Evolutionary conservation across 2,329 filamentous ascomycete genomes (phyloP).

Genomic region (Polychaeton citri): DNA sequence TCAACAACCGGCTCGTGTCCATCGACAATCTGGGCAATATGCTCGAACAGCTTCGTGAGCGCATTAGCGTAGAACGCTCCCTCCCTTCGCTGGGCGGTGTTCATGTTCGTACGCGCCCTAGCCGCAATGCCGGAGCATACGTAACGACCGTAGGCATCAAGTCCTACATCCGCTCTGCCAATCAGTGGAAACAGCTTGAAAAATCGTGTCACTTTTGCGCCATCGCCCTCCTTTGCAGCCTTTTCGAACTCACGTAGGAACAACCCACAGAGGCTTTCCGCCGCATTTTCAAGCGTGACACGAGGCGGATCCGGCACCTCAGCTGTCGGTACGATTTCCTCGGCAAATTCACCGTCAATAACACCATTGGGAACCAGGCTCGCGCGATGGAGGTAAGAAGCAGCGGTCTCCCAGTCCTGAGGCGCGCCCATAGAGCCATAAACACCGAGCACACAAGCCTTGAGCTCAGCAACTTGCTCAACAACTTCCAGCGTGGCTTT

Average conservation of each 20-base stretch:
- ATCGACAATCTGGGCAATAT: slow-evolving; percentile 93
- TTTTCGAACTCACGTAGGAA: slow-evolving; percentile 94
- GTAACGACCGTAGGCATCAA: slow-evolving; percentile 92
- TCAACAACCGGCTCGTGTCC: slow-evolving; percentile 83
- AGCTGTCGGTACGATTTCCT: slow-evolving; percentile 83
- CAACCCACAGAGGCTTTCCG: slow-evolving; percentile 76
- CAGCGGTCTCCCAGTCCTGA: slow-evolving; percentile 97
- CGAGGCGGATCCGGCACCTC: slow-evolving; percentile 88
- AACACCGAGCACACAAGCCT: slow-evolving; percentile 88
- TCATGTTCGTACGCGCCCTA: slow-evolving; percentile 67
- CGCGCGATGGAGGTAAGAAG: slow-evolving; percentile 74
- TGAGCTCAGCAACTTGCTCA: slow-evolving; percentile 91
- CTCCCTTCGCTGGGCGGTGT: slow-evolving; percentile 53
- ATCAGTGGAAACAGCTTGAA: slow-evolving; percentile 97
- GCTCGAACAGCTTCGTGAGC: slow-evolving; percentile 85
- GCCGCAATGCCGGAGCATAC: slow-evolving; percentile 90
- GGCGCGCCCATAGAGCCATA: slow-evolving; percentile 93
- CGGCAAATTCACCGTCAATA: slow-evolving; percentile 71
- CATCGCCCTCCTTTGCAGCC: slow-evolving; percentile 75
- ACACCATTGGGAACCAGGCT: slow-evolving; percentile 69
- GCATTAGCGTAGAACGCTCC: slow-evolving; percentile 85
- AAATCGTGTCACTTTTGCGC: slow-evolving; percentile 80
- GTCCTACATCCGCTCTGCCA: slow-evolving; percentile 70
- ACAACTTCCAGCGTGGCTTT: slow-evolving; percentile 84
- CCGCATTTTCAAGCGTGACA: slow-evolving; percentile 72